Base-by-base conservation (phyloP, 2,329 filamentous ascomycete genomes). In the Penicillium sclerotigenum region DNA sequence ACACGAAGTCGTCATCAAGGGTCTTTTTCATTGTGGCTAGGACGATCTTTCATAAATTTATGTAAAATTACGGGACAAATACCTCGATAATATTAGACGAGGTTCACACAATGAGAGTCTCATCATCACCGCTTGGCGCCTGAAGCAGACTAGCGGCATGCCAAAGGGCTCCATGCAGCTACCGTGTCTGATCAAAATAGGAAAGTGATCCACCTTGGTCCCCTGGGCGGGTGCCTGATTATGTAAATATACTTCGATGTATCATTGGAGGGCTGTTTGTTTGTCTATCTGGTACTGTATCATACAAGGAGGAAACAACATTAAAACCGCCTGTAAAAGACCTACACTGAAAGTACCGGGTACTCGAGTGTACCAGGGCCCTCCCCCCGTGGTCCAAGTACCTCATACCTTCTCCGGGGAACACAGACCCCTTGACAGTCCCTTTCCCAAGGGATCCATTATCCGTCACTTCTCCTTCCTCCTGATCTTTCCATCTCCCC, bases 141-240 rank as follows among this genome's bases (percentile, higher is more conserved):
- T 22, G 16, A 57, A 47, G 33, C 2, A 47, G 48, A 20, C 41
- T 47, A 51, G 46, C 33, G 47, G 34, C 5, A 55, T 36, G 36
- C 37, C 45, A 36, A 29, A 54, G 36, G 47, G 18, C 28, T 38
- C 55, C 52, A 53, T 40, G n/a, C 24, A 24, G 53, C 33, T 48
- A 53, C 60, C 62, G 59, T 56, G 52, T 58, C 38, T 50, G 28
- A 31, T 45, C 45, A 22, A 56, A 63, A 57, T 22, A 22, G 57
- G 62, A 40, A 62, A 45, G 14, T 33, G 62, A 64, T 64, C 60
- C 49, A 24, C 58, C 20, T 28, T 2, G 14, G 54, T 47, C 47
- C 58, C 56, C 28, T 59, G 24, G 34, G 34, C 46, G 18, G 58
- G 61, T 64, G 47, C 59, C 62, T 64, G 62, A 64, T 61, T 59